Conservation (phyloP, 2,329 filamentous ascomycete species). For the Paraphaeosphaeria minitans region DNA sequence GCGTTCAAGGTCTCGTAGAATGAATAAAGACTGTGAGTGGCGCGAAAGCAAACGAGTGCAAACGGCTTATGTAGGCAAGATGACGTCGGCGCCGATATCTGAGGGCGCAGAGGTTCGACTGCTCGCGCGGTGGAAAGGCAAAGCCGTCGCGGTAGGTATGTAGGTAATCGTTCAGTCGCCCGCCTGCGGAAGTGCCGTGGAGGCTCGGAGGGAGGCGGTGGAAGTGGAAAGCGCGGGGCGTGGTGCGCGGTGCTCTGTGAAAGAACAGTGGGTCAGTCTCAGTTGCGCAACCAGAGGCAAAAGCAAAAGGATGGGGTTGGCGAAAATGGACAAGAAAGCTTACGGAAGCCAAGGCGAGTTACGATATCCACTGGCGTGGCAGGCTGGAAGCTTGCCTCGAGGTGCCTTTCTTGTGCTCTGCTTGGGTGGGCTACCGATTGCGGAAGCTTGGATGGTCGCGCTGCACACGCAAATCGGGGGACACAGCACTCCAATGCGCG, state of each 20-base stretch:
- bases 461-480: background rate
- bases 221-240: conserved; percentile 6
- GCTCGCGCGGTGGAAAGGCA: conserved; percentile 22
- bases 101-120: conserved; percentile 24
- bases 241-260: background rate
- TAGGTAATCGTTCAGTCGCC: conserved; percentile 58
- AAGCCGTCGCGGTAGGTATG: conserved; percentile 48
- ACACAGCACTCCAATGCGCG: conserved; percentile 25
- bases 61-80: conserved; percentile 33
- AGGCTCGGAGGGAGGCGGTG: conserved; percentile 13
- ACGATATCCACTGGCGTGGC: background rate
- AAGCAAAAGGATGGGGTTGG: background rate
- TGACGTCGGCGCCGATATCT: conserved; percentile 26
- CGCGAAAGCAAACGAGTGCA: conserved; percentile 16
- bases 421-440: background rate
- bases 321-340: conserved; percentile 10
- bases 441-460: background rate
- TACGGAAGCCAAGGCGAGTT: conserved; percentile 13
- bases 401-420: background rate
- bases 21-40: conserved; percentile 1
- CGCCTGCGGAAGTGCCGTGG: conserved; percentile 34
- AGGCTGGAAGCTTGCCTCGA: conserved; percentile 12
- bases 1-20: conserved; percentile 2
- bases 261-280: background rate
- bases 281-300: background rate